These are phyloP conservation scores for Zymoseptoria crescenta DNA, from an alignment of 2,329 filamentous ascomycete species.

Conservation along the genomic window DNA sequence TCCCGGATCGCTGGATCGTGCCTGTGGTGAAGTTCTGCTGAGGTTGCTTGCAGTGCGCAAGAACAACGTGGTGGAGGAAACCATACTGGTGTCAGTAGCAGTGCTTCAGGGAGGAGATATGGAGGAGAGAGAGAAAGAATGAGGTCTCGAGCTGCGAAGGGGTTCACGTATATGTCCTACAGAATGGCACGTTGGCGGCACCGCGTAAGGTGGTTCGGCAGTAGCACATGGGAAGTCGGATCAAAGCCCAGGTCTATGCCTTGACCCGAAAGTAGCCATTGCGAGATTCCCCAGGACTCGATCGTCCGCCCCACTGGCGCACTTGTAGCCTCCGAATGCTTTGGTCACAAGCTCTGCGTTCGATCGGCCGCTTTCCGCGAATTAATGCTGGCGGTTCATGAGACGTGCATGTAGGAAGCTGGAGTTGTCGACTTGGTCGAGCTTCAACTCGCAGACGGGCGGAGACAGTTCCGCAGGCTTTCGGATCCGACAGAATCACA, in stretches of 20 bases:
- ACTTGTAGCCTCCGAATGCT: neutral
- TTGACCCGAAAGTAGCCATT: neutral
- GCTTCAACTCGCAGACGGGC: neutral
- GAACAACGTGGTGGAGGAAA: slow-evolving; percentile 14
- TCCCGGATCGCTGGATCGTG: neutral
- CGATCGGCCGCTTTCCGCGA: neutral
- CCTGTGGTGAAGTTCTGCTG: slow-evolving; percentile 13
- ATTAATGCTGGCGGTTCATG: neutral
- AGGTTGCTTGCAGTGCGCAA: slow-evolving; percentile 17
- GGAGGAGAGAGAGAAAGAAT: neutral
- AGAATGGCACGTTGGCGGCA: neutral
- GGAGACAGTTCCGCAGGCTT: neutral
- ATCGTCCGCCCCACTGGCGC: neutral
- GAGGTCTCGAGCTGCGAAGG: neutral
- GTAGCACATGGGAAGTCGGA: neutral
- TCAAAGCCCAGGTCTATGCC: neutral
- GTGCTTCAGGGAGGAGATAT: neutral
- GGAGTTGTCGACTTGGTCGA: neutral
- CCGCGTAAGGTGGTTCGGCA: neutral
- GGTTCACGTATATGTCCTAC: neutral
- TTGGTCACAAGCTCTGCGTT: neutral
- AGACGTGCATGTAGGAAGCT: neutral
- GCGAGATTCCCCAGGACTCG: neutral
- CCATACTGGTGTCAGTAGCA: slow-evolving; percentile 3
- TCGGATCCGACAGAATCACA: neutral